Evolutionary conservation across 257 asterid genomes (phyloP), one percentile per base, ranked within the genome.

Genomic region (Fraxinus excelsior): DNA sequence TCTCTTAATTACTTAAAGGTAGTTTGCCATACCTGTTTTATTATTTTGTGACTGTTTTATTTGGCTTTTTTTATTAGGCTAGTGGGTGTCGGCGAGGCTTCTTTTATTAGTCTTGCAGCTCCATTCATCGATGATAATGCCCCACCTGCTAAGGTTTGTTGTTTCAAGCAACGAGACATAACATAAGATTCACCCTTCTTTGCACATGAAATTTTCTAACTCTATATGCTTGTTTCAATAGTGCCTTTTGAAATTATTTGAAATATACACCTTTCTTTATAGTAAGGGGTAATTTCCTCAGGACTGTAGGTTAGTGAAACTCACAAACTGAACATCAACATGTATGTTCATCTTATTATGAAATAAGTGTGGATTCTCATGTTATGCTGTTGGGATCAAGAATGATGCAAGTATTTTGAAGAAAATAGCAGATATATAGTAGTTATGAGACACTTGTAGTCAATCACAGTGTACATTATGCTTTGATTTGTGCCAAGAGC

Each of bases 81-180:
- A 58, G 99, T 96, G 71, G 99, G 99, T 82, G 98, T 96, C 74
- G 98, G 99, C 14, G 99, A 96, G 94, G 99, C 99, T 82, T 96
- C 98, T 70, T 95, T 96, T 76, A 89, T 91, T 72, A 93, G 97
- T 87, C 98, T 96, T 78, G 98, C 98, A 14, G 96, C 99, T 87
- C 99, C 98, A 62, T 96, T 93, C 88, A 93, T 96, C 51, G 99
- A 96, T 74, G 99, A 96, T 85, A 96, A 90, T 84, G 98, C 99
- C 82, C 99, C 98, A 51, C 86, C 74, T 62, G 75, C 91, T 76
- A 95, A 89, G 99, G 99, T 93, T 73, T 81, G 82, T 56, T 74
- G 68, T 82, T 53, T 53, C 26, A 53, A 7, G 23, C 3, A 6
- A 53, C 2, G n/a, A 18, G 64, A 53, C 25, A 53, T 53, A 7